Base-by-base conservation (phyloP, 495 filamentous ascomycete genomes). In the Podospora bellae-mahoneyi region DNA sequence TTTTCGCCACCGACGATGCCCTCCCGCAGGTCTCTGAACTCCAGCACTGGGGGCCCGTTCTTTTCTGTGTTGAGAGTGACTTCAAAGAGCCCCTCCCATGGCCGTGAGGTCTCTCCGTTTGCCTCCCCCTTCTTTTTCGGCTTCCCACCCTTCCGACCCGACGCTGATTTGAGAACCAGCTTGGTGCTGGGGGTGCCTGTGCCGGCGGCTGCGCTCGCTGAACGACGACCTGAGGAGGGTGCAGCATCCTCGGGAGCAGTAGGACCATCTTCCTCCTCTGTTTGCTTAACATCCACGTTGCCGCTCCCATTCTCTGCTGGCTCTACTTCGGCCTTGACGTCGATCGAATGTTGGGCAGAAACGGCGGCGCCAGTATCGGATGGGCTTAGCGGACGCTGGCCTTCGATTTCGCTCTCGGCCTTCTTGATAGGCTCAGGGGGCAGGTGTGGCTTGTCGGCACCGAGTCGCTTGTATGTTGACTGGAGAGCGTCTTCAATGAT, bases 401-500 rank as follows among this genome's bases (percentile, higher is more conserved):
- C 75, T 57, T 76, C 72, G 56, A 79, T 76, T 7, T 70, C 72
- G 20, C 72, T 66, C 64, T 78, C 77, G 48, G 75, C 76, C n/a
- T 76, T 70, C 68, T 81, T 82, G 18, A 75, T 63, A 3, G 78
- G 67, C 15, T 78, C 74, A 2, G 73, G 72, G 6, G 73, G 56
- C 19, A 77, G 66, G 64, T 84, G 80, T 3, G 82, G 81, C 65
- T 79, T 82, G 60, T 83, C 80, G 26, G 72, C 74, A 48, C 82
- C 82, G 27, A 85, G 67, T 59, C 79, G 77, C n/a, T 80, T 71
- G 69, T 78, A 86, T 2, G 79, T 83, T 18, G 78, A 76, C 55
- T 72, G 66, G 57, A 89, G 78, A 18, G 81, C 82, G 4, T 83
- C 78, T 23, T 86, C 81, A 48, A 85, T 75, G 30, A 91, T 76